These are phyloP conservation scores for Aphanomyces euteiches DNA, from an alignment of 352 stramenopile genomes.

Conservation along the genomic window DNA sequence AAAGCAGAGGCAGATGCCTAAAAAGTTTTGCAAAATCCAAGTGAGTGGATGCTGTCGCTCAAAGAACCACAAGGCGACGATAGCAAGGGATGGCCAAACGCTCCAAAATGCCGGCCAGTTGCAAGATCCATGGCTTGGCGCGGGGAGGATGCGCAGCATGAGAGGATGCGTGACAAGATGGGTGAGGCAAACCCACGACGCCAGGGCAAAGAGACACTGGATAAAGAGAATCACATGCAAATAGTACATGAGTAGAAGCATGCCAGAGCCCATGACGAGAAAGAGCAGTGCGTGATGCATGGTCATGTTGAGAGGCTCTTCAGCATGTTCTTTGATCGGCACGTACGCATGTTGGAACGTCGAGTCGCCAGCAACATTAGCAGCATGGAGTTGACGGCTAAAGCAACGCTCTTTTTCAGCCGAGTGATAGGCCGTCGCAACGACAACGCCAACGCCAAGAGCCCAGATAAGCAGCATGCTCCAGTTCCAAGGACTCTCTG, in stretches of 20 bases:
- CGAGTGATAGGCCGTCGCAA: conserved; percentile 49
- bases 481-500: conserved; percentile 48
- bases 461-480: conserved; percentile 64
- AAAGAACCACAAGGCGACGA: conserved; percentile 56
- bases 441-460: conserved; percentile 48
- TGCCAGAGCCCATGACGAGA: conserved; percentile 47
- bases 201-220: conserved; percentile 55
- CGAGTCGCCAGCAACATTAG: not conserved
- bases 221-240: conserved; percentile 53
- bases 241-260: conserved; percentile 67
- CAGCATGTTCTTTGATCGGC: conserved; percentile 18
- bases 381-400: conserved; percentile 50
- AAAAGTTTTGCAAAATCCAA: conserved; percentile 87
- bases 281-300: conserved; percentile 54
- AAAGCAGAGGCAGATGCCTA: conserved; percentile 86
- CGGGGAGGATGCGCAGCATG: conserved; percentile 20
- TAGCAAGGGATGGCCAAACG: conserved; percentile 10
- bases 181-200: conserved; percentile 43
- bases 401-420: conserved; percentile 47
- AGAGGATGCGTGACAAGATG: conserved; percentile 50
- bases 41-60: conserved; percentile 52
- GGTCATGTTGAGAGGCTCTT: conserved; percentile 45
- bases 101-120: not conserved
- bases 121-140: not conserved
- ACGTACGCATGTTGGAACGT: not conserved